Evolutionary conservation across 768 basidiomycete species (phyloP), one percentile per base, ranked within the genome.

Genomic region (Crucibulum laeve): DNA sequence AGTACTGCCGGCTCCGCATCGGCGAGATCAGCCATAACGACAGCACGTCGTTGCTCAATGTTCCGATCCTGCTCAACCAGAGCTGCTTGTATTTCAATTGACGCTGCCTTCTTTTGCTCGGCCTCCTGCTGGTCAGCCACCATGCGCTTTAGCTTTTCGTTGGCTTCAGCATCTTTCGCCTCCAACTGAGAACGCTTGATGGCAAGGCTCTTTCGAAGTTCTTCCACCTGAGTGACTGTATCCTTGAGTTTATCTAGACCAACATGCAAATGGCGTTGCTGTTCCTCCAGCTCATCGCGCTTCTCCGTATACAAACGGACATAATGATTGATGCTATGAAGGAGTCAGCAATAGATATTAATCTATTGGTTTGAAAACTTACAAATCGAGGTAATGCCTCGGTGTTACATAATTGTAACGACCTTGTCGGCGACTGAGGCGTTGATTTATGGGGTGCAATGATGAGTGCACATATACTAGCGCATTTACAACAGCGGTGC

Each of bases 311-410:
- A 92, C 22, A 99, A 77, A 14, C 87, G 79, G 25, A 98, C 95
- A 57, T 96, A 99, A 54, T 99, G 96, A 52, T 94, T 90, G 68
- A 99, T 95, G 60, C 93, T 97, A 52, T 13, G 55, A 23, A 33
- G 40, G 22, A 14, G 17, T 33, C 44, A 11, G 50, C 35, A 51
- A 42, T 56, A 32, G 28, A 22, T 36, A 28, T 24, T 17, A 35
- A 44, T 44, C 7, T 37, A 33, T 38, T 32, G 38, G 22, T 44
- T 40, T 46, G 49, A 42, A 46, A 4, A 76, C 93, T 77, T 62
- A 97, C 93, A 99, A 99, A 56, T 99, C 96, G 44, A 99, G 77
- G 63, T 97, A 99, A 63, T 99, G 96, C 10, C 96, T 82, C 0
- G 96, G 96, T 1, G 96, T 99, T 8, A 94, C 91, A 61, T 96